Percentiles rank a stretch among this genome's conserved stretches.
Evolutionary conservation across 1,139 yeast species (phyloP).

Genomic region (Zygoascus hellenicus): DNA sequence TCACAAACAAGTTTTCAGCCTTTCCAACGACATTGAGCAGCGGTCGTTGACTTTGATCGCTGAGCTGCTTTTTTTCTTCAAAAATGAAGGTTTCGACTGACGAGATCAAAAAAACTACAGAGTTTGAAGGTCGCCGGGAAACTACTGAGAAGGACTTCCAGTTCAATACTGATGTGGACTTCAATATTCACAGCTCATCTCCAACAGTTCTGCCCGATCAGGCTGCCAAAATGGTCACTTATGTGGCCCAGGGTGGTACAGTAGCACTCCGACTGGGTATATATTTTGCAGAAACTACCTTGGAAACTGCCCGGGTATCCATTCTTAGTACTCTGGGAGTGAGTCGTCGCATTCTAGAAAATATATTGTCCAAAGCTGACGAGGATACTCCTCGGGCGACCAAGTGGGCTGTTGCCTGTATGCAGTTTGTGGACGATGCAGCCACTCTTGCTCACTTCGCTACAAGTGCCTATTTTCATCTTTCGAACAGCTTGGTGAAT

Average conservation of each 20-base stretch:
- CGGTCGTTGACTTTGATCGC: no score
- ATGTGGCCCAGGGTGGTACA: constrained; percentile 28
- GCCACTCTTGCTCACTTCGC: constrained; percentile 30
- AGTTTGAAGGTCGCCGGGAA: no score
- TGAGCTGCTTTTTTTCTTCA: no score
- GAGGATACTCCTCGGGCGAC: constrained; percentile 27
- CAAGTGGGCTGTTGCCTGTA: constrained; percentile 22
- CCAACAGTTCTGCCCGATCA: constrained; percentile 27
- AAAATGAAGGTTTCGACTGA: no score
- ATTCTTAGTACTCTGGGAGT: constrained; percentile 28
- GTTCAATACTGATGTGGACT: not conserved
- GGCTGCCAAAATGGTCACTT: constrained; percentile 27
- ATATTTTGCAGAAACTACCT: constrained; percentile 25
- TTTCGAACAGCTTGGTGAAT: constrained; percentile 25
- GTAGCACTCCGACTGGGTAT: constrained; percentile 28
- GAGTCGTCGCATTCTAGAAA: constrained; percentile 29
- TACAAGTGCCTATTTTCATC: constrained; percentile 30
- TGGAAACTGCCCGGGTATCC: constrained; percentile 28
- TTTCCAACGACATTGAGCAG: no score
- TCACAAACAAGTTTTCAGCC: no score
- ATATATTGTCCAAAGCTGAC: constrained; percentile 28
- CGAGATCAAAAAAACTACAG: no score
- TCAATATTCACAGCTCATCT: not conserved
- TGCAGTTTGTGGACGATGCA: constrained; percentile 23
- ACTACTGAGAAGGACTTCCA: no score